phyloP scores from a whole-genome alignment of 805 yeast genomes.

The Candida broadrunensis region DNA sequence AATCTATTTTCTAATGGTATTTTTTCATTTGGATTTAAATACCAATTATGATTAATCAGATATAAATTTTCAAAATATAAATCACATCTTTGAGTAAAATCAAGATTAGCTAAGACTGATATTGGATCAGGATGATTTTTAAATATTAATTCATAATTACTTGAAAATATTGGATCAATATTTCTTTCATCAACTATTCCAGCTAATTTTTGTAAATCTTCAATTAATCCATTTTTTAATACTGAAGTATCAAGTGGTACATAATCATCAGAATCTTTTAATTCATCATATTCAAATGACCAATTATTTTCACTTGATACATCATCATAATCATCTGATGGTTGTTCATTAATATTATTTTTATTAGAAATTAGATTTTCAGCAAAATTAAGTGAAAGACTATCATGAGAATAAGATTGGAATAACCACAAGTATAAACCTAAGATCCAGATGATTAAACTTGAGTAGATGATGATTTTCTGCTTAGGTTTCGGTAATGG shows the following conservation, averaged over 20 bases:
- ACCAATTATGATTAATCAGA: slow-evolving; percentile 43
- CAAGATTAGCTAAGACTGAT: slow-evolving; percentile 15
- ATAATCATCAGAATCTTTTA: not conserved
- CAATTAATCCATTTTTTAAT: not conserved
- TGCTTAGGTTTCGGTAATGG: no score
- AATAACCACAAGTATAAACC: not conserved
- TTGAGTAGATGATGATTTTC: not conserved
- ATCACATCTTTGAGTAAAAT: slow-evolving; percentile 40
- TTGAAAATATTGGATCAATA: slow-evolving; percentile 18
- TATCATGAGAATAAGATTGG: not conserved
- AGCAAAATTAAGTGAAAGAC: not conserved
- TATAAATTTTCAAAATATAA: slow-evolving; percentile 45
- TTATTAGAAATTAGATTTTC: not conserved
- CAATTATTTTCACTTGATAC: not conserved
- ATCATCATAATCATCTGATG: not conserved
- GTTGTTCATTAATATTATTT: not conserved
- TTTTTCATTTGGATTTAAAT: slow-evolving; percentile 28
- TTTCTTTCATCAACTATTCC: slow-evolving; percentile 5
- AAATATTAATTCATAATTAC: slow-evolving; percentile 19
- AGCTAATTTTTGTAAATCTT: not conserved
- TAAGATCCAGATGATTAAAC: not conserved
- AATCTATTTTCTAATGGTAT: slow-evolving; percentile 24
- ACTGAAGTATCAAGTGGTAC: not conserved
- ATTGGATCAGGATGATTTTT: slow-evolving; percentile 12
- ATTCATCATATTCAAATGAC: not conserved